Percentiles rank a stretch among this genome's conserved stretches.
phyloP scores from a whole-genome alignment of 2,329 filamentous ascomycete species.

The Aspergillus thermomutatus region DNA sequence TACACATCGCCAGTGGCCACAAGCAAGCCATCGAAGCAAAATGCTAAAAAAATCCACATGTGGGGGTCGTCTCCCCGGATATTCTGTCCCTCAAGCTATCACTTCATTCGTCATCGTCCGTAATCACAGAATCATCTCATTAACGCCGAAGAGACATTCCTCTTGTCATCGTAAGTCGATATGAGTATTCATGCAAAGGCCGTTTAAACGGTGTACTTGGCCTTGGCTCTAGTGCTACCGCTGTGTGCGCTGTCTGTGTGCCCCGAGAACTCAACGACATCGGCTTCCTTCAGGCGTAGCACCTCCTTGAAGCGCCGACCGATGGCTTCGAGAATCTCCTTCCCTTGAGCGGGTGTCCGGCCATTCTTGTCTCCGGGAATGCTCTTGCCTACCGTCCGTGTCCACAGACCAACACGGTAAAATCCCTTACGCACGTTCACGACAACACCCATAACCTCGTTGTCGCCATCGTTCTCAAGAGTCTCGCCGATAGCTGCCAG shows the following conservation, averaged over 20 bases:
- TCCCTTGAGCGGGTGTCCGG: constrained; percentile 74
- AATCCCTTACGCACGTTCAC: constrained; percentile 98
- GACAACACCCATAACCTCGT: constrained; percentile 98
- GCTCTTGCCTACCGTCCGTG: constrained; percentile 83
- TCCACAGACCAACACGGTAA: constrained; percentile 97
- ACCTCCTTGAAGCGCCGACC: constrained; percentile 91
- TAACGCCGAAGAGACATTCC: constrained; percentile 13
- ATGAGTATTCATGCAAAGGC: neutral
- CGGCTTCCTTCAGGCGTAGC: constrained; percentile 70
- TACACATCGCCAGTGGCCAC: constrained; percentile 28
- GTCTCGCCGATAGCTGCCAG: constrained; percentile 96
- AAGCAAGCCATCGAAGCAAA: constrained; percentile 27
- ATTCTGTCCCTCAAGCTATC: constrained; percentile 8
- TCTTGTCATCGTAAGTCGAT: constrained; percentile 16
- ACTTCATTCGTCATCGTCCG: constrained; percentile 16
- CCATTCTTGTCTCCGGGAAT: constrained; percentile 73
- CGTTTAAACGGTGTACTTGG: constrained; percentile 78
- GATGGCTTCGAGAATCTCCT: constrained; percentile 78
- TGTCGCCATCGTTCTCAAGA: constrained; percentile 86
- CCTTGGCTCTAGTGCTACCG: constrained; percentile 92
- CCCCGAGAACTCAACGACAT: constrained; percentile 89
- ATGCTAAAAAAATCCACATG: constrained; percentile 15
- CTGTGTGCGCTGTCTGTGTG: constrained; percentile 92
- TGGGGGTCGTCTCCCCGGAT: constrained; percentile 6
- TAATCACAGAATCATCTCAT: constrained; percentile 16